Evolutionary conservation across 306 rosid species (phyloP), one percentile per base, ranked within the genome.

Genomic region (Mucuna pruriens): DNA sequence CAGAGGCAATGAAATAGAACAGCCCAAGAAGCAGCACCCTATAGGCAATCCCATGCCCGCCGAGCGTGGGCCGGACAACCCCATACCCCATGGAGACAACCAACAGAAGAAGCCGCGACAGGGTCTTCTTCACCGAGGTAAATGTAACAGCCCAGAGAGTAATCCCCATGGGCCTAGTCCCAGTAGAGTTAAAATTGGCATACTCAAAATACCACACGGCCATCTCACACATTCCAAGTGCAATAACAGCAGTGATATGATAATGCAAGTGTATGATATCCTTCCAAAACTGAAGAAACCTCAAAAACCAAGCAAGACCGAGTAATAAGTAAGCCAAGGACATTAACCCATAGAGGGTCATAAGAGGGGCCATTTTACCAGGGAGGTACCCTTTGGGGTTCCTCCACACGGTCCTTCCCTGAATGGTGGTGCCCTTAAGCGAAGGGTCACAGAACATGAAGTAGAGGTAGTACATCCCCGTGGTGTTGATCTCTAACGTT

Each of bases 151-250:
- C 97, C 98, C 98, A 94, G 40, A 92, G 61, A n/a, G 98, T 92
- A 82, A 94, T 86, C 33, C 87, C 97, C 93, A 94, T 94, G 3
- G 98, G 98, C 85, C 98, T 91, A 22, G 78, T 80, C 63, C 97
- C 97, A 39, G 97, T 94, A 8, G 93, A 88, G 88, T 94, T 94
- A 79, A 94, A 91, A 75, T 94, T 94, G 38, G 85, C 92, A 79
- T 92, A 94, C 89, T 94, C 98, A 64, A 92, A 94, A 83, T 94
- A 94, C 98, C 98, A 94, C 4, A 94, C 90, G 36, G 94, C 97
- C 97, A 91, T 92, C 88, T 94, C 98, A 20, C 97, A 92, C 98
- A 94, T 94, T 17, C 97, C 98, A 46, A 94, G 97, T 34, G 92
- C 93, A 85, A 94, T 94, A 4, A 94, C 97, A 4, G 90, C 89